Percentiles rank a stretch among this genome's conserved stretches.
phyloP scores from a whole-genome alignment of 2,329 filamentous ascomycete genomes.

The Neopestalotiopsis rosae region DNA sequence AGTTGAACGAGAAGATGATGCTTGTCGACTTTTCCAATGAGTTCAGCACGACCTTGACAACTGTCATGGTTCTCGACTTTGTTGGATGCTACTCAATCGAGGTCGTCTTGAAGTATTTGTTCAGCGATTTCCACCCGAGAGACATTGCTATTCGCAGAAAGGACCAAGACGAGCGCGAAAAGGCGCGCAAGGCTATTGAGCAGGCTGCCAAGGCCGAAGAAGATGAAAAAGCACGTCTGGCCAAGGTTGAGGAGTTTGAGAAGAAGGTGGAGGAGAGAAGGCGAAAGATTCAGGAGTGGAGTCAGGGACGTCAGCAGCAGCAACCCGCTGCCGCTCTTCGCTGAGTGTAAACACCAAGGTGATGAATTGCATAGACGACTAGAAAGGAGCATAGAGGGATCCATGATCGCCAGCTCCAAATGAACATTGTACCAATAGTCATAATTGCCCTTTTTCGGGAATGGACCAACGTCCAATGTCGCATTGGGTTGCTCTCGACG shows the following conservation, averaged over 20 bases:
- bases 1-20: conserved; percentile 91
- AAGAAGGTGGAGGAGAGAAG: conserved; percentile 58
- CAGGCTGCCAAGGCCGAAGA: conserved; percentile 53
- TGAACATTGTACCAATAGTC: not conserved
- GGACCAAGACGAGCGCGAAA: conserved; percentile 84
- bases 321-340: conserved; percentile 8
- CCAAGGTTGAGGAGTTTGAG: conserved; percentile 66
- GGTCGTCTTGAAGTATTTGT: conserved; percentile 80
- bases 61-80: conserved; percentile 87
- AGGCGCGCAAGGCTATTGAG: conserved; percentile 67
- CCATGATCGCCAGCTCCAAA: not conserved
- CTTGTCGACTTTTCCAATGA: conserved; percentile 88
- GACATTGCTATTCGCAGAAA: conserved; percentile 88
- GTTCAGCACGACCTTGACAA: conserved; percentile 87
- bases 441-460: not conserved
- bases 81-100: conserved; percentile 87
- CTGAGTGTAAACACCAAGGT: not conserved
- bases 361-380: conserved; percentile 7
- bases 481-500: not conserved
- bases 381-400: conserved; percentile 1
- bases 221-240: conserved; percentile 56
- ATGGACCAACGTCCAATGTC: not conserved
- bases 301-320: conserved; percentile 34
- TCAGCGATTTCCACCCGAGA: conserved; percentile 91
- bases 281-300: conserved; percentile 54